Conservation (phyloP, 176 grass and related monocot species). For the Rhipidocladum racemiflorum region DNA sequence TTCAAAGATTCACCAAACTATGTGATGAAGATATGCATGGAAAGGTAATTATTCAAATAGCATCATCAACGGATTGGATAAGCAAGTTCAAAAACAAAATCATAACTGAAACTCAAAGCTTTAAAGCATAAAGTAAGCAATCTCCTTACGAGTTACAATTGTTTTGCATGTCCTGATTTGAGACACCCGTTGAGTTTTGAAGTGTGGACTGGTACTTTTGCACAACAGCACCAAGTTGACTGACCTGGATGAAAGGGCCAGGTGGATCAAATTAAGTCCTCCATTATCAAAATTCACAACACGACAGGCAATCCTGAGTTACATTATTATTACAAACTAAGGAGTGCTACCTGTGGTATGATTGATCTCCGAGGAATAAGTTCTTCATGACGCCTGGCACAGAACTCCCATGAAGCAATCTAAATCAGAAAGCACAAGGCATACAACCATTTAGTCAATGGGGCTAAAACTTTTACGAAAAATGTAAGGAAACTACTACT, state of each 20-base stretch:
- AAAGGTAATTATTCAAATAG: neutral
- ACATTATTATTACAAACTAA: conserved; percentile 8
- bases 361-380: conserved; percentile 91
- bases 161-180: conserved; percentile 85
- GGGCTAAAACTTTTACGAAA: neutral
- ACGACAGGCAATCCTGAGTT: neutral
- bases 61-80: neutral
- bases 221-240: conserved; percentile 80
- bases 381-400: conserved; percentile 88
- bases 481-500: conserved; percentile 4
- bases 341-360: conserved; percentile 68
- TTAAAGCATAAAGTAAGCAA: conserved; percentile 17
- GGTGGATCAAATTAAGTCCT: conserved; percentile 9
- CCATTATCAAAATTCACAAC: neutral
- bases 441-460: neutral
- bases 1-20: neutral
- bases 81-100: neutral
- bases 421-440: conserved; percentile 22
- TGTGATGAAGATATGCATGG: neutral
- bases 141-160: conserved; percentile 88
- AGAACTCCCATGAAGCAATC: conserved; percentile 98
- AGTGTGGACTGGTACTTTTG: conserved; percentile 75
- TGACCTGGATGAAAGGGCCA: conserved; percentile 56
- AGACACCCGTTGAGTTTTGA: conserved; percentile 62
- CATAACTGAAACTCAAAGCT: neutral